A percentile compares a stretch with the other conserved stretches of the same genome.
phyloP scores from a whole-genome alignment of 225 moss, liverwort and hornwort genomes.

The Bryum argenteum region DNA sequence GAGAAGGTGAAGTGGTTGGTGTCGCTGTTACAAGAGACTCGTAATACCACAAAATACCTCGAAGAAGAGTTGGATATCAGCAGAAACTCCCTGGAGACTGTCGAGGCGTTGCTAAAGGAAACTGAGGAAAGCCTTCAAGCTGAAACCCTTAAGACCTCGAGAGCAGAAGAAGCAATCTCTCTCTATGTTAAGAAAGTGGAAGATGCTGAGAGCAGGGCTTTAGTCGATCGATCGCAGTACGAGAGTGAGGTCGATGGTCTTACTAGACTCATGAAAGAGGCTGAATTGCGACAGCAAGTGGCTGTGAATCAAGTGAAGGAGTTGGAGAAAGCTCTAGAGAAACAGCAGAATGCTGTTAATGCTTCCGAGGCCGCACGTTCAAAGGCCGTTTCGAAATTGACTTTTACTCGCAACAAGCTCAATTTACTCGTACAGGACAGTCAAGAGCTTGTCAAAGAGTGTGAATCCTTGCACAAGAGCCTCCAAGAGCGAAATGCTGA shows the following conservation, averaged over 20 bases:
- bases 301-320: conserved; percentile 49
- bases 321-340: conserved; percentile 57
- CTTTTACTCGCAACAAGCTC: conserved; percentile 72
- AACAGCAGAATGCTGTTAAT: conserved; percentile 57
- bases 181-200: conserved; percentile 37
- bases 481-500: conserved; percentile 72
- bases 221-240: conserved; percentile 34
- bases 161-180: conserved; percentile 37
- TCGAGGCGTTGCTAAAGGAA: conserved; percentile 47
- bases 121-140: conserved; percentile 53
- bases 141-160: conserved; percentile 38
- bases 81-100: conserved; percentile 43
- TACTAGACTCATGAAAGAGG: conserved; percentile 42
- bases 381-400: conserved; percentile 70
- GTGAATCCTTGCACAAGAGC: conserved; percentile 71
- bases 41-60: conserved; percentile 37
- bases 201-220: conserved; percentile 47
- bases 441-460: conserved; percentile 77
- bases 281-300: conserved; percentile 48
- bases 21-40: conserved; percentile 47
- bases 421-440: conserved; percentile 79
- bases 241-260: conserved; percentile 63
- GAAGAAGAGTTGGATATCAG: conserved; percentile 48
- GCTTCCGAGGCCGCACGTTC: conserved; percentile 67
- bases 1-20: conserved; percentile 73